Base-by-base conservation (phyloP, 805 yeast genomes). In the Starmerella powellii region DNA sequence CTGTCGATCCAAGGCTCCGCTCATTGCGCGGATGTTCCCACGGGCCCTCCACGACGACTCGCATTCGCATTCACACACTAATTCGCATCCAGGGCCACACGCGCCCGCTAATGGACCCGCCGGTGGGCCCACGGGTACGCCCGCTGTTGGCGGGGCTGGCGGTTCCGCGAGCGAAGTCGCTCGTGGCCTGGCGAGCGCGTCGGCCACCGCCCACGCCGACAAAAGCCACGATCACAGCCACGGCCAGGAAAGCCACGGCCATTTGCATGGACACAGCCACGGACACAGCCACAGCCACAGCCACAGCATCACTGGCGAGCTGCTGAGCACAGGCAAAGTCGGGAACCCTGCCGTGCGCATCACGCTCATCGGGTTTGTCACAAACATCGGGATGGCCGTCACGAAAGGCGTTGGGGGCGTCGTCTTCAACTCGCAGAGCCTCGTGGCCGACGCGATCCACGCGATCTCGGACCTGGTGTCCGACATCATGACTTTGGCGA, bases 371-470 rank as follows among this genome's bases (percentile, higher is more conserved):
- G 98, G 98, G 0, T 68, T 88, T 32, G 63, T 77, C 23, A 84
- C 83, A 33, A 91, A 91, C 58, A 74, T 84, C 11, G 76, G 81
- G 12, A 78, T 91, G 79, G 96, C 95, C 0, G 65, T 73, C 2
- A 78, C 87, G 26, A 91, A 91, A 60, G 87, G 86, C 21, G 61
- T 76, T 18, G 97, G 97, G 24, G 98, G 98, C 6, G 67, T 84
- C 15, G 76, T 76, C 30, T 91, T 91, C 71, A 94, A 91, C 60
- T 91, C 98, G 0, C 95, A 87, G 59, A 87, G 96, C 2, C 71
- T 91, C 43, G 59, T 87, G 38, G 98, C 98, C 1, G 98, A 91
- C 62, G 87, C 96, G 1, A 78, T 86, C 23, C 98, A 91, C 63
- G 88, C 97, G 0, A 70, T 84, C 17, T 78, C 93, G 36, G 98